Evolutionary conservation across 2,329 filamentous ascomycete genomes (phyloP).

Genomic region (Colletotrichum gloeosporioides): DNA sequence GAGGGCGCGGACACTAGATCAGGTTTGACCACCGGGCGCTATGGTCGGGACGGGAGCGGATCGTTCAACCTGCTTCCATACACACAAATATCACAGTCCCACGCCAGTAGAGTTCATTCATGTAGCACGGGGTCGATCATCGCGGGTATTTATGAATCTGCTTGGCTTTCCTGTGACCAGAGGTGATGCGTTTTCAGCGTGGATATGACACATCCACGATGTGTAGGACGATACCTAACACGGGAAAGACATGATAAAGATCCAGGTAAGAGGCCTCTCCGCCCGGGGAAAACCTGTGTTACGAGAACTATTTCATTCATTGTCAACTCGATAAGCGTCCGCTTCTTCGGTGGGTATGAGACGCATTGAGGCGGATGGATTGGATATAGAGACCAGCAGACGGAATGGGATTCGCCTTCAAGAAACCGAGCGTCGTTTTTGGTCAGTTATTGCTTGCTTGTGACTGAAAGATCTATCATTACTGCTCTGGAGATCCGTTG

Average conservation of each 20-base stretch:
- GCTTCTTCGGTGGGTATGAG: neutral
- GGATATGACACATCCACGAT: rapidly evolving
- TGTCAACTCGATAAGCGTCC: neutral
- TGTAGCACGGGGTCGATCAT: neutral
- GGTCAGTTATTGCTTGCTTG: neutral
- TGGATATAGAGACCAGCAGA: neutral
- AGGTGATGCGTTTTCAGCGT: neutral
- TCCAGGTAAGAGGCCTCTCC: neutral
- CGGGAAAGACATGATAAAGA: neutral
- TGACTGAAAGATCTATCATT: neutral
- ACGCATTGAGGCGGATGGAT: neutral
- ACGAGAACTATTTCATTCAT: neutral
- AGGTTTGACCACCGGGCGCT: neutral
- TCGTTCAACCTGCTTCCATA: rapidly evolving
- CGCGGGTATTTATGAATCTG: neutral
- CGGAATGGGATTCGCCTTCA: too few species aligned
- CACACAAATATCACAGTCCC: neutral
- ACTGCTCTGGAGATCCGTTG: neutral
- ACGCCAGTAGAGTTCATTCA: neutral
- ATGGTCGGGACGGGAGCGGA: rapidly evolving
- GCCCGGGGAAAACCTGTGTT: neutral
- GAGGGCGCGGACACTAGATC: neutral
- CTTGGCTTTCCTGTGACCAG: rapidly evolving
- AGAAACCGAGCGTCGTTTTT: too few species aligned
- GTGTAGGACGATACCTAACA: neutral